Base-by-base conservation (phyloP, 257 asterid genomes). In the Solanum sitiens region DNA sequence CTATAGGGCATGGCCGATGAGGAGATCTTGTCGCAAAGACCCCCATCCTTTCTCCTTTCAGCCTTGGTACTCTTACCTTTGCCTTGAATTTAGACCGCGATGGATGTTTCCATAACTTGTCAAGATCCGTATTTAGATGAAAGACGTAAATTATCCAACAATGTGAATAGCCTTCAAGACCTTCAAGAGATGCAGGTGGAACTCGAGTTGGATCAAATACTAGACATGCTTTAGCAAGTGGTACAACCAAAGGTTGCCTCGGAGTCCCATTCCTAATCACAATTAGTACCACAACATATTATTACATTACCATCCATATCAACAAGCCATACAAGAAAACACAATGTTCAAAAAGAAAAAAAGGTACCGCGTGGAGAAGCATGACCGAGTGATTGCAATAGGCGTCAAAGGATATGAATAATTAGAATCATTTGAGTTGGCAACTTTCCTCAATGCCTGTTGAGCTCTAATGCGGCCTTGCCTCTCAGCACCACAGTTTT, bases 1-100 rank as follows among this genome's bases (percentile, higher is more conserved):
- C 99, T 89, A 97, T 93, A 27, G 99, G 99, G 89, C 98, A 95
- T 35, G 95, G 99, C 18, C 99, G 99, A 91, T 97, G 99, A n/a
- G 99, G 99, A 89, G 99, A 92, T 91, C 99, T 94, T 12, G 99
- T 95, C 67, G 99, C 98, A 92, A 97, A 97, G 85, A 97, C 94
- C 79, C 99, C 99, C 92, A 93, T 89, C 91, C 91, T 96, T 87
- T 91, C 96, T 73, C 99, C 99, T 83, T 94, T 91, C 83, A 97
- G 92, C 84, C 94, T 93, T 18, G 99, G 99, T 70, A 97, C 98
- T 91, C 96, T 94, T 75, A 97, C 99, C 99, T 96, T 97, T 86
- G 99, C 98, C 91, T 97, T 97, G 90, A 94, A 91, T 89, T 92
- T 93, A 56, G 99, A 96, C 85, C 91, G 94, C 4, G 99, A 94